Base-by-base conservation (phyloP, 2,329 filamentous ascomycete species). In the Phialocephala subalpina region DNA sequence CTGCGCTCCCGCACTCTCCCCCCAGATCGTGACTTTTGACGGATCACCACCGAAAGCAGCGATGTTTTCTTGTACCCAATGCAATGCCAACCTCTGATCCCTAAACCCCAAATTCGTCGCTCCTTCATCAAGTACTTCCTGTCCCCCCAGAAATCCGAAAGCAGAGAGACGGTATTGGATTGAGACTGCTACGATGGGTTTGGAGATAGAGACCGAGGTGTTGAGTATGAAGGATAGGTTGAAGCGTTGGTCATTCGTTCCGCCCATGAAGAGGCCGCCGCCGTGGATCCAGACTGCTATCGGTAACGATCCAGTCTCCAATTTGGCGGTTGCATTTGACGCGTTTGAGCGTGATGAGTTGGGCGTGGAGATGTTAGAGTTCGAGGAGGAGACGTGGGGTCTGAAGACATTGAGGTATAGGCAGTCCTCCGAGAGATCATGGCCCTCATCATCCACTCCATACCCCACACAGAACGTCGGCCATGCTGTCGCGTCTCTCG, bases 121-220 rank as follows among this genome's bases (percentile, higher is more conserved):
- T 2, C 81, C 80, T 20, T 77, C 77, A 12, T 71, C 76, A 3
- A 69, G 71, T 20, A 82, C 74, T 65, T 82, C 75, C 29, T 74
- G 76, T 0, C 79, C 78, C 40, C 78, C 78, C 12, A 85, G 67
- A 66, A 84, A 85, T 0, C 83, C 82, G 75, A 79, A 84, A 2
- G 77, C 78, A 11, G 77, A 78, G 6, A 82, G 73, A 20, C 82
- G 76, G 62, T 84, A 84, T 59, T 83, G 82, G 36, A 84, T 71
- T 7, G 76, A 78, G 18, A 84, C 78, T 0, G 74, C 81, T 47
- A 84, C 80, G 62, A 85, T 80, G 0, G 81, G 81, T 64, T 80
- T 80, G 60, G 77, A 77, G 22, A 82, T 80, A 6, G 76, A 68
- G 2, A 80, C 77, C 0, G 79, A 78, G 40, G 82, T 80, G 16